These are phyloP conservation scores for Nakazawaea ambrosiae DNA, from an alignment of 805 yeast species.

Conservation along the genomic window DNA sequence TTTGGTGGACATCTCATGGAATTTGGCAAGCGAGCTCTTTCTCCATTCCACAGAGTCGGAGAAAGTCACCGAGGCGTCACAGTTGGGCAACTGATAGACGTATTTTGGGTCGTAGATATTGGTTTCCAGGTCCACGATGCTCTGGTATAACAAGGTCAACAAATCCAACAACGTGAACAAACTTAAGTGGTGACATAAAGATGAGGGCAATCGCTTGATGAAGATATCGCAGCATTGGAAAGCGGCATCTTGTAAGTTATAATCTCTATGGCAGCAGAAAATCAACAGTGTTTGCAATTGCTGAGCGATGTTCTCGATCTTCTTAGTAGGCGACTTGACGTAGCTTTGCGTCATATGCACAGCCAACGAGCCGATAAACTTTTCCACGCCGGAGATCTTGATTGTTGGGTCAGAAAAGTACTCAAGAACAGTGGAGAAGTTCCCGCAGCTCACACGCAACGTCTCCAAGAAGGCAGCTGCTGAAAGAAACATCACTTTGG, in stretches of 20 bases:
- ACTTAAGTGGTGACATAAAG: constrained; percentile 67
- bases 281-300: constrained; percentile 66
- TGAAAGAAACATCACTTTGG: constrained; percentile 82
- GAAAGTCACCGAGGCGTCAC: constrained; percentile 47
- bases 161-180: constrained; percentile 78
- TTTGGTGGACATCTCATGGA: constrained; percentile 49
- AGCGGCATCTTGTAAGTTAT: constrained; percentile 71
- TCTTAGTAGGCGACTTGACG: constrained; percentile 42
- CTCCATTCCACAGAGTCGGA: constrained; percentile 80
- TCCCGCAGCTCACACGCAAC: constrained; percentile 72
- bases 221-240: constrained; percentile 67
- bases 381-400: constrained; percentile 58
- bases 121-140: constrained; percentile 76
- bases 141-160: constrained; percentile 66
- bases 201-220: constrained; percentile 61
- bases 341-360: constrained; percentile 51
- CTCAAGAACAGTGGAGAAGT: constrained; percentile 66
- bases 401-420: constrained; percentile 87
- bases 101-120: constrained; percentile 84
- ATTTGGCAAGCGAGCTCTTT: constrained; percentile 49
- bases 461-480: constrained; percentile 76
- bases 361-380: constrained; percentile 60
- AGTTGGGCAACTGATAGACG: constrained; percentile 37
- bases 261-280: constrained; percentile 72
- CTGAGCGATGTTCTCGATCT: constrained; percentile 50